phyloP scores from a whole-genome alignment of 1,284 basidiomycete species.

The Clitocybe nebularis region DNA sequence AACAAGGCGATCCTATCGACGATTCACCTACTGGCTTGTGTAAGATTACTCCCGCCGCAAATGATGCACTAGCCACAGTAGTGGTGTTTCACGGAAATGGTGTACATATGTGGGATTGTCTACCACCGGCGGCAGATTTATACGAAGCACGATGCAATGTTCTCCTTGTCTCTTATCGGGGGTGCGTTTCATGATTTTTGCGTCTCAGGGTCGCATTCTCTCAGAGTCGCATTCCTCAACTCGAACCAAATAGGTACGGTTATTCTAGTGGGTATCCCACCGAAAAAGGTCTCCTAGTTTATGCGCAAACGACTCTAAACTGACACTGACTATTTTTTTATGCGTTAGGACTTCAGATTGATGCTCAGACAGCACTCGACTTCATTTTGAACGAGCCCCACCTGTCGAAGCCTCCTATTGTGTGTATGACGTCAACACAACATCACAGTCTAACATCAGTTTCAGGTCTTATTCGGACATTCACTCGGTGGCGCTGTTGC shows the following conservation, averaged over 20 bases:
- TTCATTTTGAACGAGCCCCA: conserved; percentile 26
- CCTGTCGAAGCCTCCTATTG: conserved; percentile 26
- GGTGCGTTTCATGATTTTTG: too few species aligned
- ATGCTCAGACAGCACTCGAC: conserved; percentile 38
- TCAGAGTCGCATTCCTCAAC: too few species aligned
- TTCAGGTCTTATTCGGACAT: conserved; percentile 35
- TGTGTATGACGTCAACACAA: conserved; percentile 15
- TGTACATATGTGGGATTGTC: conserved; percentile 26
- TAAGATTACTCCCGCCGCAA: background rate
- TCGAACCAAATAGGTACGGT: conserved; percentile 30
- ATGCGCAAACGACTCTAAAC: background rate
- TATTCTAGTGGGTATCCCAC: conserved; percentile 30
- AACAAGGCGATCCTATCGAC: conserved; percentile 8
- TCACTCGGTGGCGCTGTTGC: conserved; percentile 42
- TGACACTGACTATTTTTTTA: background rate
- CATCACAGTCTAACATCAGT: background rate
- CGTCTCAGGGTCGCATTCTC: too few species aligned
- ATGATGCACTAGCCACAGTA: conserved; percentile 26
- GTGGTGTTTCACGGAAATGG: conserved; percentile 42
- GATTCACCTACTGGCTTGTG: background rate
- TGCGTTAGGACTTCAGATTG: conserved; percentile 29
- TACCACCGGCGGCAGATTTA: conserved; percentile 20
- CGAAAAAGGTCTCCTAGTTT: conserved; percentile 26
- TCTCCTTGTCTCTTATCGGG: conserved; percentile 37
- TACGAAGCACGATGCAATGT: conserved; percentile 31